Conservation (phyloP, 2,329 filamentous ascomycete species). For the Calonectria hawksworthii region DNA sequence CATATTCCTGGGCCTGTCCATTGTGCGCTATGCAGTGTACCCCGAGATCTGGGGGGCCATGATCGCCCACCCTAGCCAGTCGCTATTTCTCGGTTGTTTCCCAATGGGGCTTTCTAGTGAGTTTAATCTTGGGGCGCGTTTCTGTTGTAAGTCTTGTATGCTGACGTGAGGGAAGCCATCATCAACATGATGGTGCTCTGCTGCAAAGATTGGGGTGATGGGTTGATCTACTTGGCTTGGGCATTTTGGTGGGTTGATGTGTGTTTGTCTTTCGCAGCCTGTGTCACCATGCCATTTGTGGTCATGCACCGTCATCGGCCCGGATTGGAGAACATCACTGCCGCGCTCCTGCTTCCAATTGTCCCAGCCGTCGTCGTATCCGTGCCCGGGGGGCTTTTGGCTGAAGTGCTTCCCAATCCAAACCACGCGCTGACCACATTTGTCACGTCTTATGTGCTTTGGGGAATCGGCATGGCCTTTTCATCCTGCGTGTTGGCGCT, state of each 20-base stretch:
- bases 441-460: conserved; percentile 76
- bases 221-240: conserved; percentile 69
- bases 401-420: conserved; percentile 68
- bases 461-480: conserved; percentile 73
- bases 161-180: conserved; percentile 58
- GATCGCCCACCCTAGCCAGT: conserved; percentile 76
- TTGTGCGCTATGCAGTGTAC: conserved; percentile 74
- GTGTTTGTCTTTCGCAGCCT: conserved; percentile 65
- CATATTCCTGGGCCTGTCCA: conserved; percentile 65
- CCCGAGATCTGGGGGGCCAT: conserved; percentile 76
- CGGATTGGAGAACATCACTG: conserved; percentile 71
- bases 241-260: conserved; percentile 71
- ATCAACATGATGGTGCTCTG: conserved; percentile 75
- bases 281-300: conserved; percentile 69
- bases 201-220: conserved; percentile 73
- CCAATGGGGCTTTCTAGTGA: conserved; percentile 76
- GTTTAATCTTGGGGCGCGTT: conserved; percentile 18
- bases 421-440: conserved; percentile 72
- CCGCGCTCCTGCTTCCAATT: conserved; percentile 75
- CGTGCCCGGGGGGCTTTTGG: conserved; percentile 74
- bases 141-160: neutral
- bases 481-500: conserved; percentile 74
- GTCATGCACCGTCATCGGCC: conserved; percentile 63
- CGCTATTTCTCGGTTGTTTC: conserved; percentile 77
- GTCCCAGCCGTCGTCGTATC: conserved; percentile 76